Evolutionary conservation across 257 asterid genomes (phyloP), one percentile per base, ranked within the genome.

Genomic region (Fraxinus pennsylvanica): DNA sequence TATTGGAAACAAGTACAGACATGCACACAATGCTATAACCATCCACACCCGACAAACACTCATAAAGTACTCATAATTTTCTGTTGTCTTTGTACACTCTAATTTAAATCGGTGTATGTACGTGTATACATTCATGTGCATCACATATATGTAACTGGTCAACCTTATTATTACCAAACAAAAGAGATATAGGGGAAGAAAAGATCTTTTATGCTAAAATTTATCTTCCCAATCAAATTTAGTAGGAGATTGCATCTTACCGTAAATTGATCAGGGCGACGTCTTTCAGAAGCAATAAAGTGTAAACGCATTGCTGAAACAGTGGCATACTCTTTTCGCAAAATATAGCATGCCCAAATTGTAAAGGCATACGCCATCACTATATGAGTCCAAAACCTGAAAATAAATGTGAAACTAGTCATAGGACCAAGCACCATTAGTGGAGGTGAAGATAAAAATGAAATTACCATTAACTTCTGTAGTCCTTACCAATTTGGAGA

Each of bases 311-410:
- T 90, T 10, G 71, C 36, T 30, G 97, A 88, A 61, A 93, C 76
- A 35, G 71, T 90, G 74, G 79, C 95, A 81, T 93, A 93, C 82
- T 96, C 98, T 19, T 78, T 87, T 45, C 57, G 65, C 81, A 93
- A 83, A 81, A 92, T 82, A 85, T 87, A 96, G 87, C 99, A 96
- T 38, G 97, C 87, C 99, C 99, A 96, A 81, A 93, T 85, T 27
- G 98, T 92, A 83, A 96, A 89, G 67, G 92, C 97, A 82, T 96
- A 96, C 14, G 97, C 98, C 97, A 96, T 89, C 57, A 92, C 82
- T 15, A 90, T 81, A 86, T 96, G 99, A 82, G 99, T 80, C 98
- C 99, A 93, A 85, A 96, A 93, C 91, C 98, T 96, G 92, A 76
- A 77, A 72, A 41, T 41, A 9, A 9, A 36, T 41, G 14, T 41